Percentiles rank a stretch among this genome's conserved stretches.
Evolutionary conservation across 768 basidiomycete genomes (phyloP).

Genomic region (Gloeophyllum trabeum): DNA sequence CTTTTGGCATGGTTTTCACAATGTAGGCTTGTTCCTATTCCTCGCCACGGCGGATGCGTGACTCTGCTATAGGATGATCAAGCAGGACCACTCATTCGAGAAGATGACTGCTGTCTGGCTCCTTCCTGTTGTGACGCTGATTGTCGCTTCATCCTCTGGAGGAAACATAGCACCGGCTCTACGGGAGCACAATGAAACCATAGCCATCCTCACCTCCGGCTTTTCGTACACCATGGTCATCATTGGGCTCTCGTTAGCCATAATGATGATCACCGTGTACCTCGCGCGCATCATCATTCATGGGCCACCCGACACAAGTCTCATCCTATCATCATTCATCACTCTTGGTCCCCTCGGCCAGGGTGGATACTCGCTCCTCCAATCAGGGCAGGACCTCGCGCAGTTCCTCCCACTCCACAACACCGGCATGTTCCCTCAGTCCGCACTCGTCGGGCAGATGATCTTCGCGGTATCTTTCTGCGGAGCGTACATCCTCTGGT

Average conservation of each 20-base stretch:
- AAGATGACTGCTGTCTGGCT: constrained; percentile 36
- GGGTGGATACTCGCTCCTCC: constrained; percentile 32
- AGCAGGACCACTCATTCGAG: constrained; percentile 28
- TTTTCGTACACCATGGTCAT: constrained; percentile 31
- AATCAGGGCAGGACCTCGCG: constrained; percentile 27
- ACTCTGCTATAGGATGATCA: constrained; percentile 23
- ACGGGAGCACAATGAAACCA: constrained; percentile 19
- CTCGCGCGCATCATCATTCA: constrained; percentile 30
- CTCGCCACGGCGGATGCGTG: neutral
- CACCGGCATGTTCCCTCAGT: constrained; percentile 19
- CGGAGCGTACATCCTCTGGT: constrained; percentile 37
- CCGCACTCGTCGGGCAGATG: constrained; percentile 25
- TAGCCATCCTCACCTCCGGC: constrained; percentile 30
- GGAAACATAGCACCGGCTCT: constrained; percentile 31
- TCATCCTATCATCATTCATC: constrained; percentile 33
- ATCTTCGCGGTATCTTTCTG: constrained; percentile 33
- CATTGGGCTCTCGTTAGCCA: constrained; percentile 33
- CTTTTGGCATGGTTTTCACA: constrained; percentile 36
- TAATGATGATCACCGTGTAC: constrained; percentile 39
- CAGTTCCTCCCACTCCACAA: constrained; percentile 21
- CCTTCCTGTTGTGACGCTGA: constrained; percentile 37
- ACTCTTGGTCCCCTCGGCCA: constrained; percentile 44
- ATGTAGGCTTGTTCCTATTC: constrained; percentile 24
- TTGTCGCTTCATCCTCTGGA: constrained; percentile 43
- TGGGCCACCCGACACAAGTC: constrained; percentile 26